These are phyloP conservation scores for Diaporthe vaccinii DNA, from an alignment of 2,329 filamentous ascomycete species.

Conservation along the genomic window DNA sequence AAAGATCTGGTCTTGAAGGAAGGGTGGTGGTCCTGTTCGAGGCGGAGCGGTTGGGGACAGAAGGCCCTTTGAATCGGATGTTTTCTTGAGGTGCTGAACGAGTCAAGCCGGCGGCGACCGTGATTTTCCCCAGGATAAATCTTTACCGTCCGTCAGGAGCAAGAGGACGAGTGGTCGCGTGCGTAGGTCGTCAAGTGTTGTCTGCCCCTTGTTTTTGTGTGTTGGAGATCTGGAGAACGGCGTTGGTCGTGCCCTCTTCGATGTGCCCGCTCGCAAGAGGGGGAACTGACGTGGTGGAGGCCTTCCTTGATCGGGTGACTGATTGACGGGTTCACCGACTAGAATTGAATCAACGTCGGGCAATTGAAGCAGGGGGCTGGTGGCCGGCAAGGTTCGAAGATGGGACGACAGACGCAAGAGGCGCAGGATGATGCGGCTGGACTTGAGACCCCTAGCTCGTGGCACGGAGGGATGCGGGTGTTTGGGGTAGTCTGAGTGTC, in stretches of 20 bases:
- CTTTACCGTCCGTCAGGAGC: neutral
- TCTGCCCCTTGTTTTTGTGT: neutral
- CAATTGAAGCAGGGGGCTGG: conserved; percentile 27
- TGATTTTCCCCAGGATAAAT: neutral
- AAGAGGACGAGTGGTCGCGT: conserved; percentile 17
- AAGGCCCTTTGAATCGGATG: neutral
- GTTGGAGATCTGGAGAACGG: neutral
- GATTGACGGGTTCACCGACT: conserved; percentile 12
- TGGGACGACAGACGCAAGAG: conserved; percentile 35
- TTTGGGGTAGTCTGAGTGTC: conserved; percentile 45
- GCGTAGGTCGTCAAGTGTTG: neutral
- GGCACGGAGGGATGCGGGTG: conserved; percentile 40
- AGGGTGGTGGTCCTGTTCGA: neutral
- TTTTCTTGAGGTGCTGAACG: neutral
- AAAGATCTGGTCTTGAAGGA: neutral
- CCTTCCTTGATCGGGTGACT: conserved; percentile 12
- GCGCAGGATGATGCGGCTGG: conserved; percentile 36
- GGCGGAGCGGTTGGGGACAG: neutral
- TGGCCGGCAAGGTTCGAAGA: conserved; percentile 30
- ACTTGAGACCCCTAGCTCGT: conserved; percentile 43
- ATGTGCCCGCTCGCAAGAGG: neutral
- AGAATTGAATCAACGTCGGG: conserved; percentile 1
- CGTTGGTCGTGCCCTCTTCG: neutral
- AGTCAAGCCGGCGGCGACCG: neutral
- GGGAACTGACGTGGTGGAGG: conserved; percentile 40